Evolutionary conservation across 371 early-diverging fungal species (phyloP).

Genomic region (Actinomortierella wolfii): DNA sequence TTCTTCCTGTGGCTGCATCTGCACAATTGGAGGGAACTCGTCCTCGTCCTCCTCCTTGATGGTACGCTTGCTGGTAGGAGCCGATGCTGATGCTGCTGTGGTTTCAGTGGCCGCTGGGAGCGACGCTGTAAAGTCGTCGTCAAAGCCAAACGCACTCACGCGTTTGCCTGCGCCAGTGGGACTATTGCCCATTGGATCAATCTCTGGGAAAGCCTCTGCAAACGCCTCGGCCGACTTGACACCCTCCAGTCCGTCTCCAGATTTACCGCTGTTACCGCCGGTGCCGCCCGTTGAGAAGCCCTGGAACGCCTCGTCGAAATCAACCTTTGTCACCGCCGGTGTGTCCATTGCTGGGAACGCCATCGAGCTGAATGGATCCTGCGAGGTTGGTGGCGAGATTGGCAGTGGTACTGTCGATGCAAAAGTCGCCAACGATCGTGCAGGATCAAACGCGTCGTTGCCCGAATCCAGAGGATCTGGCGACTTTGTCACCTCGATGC

Average conservation of each 20-base stretch:
- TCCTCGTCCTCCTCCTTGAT: constrained; percentile 24
- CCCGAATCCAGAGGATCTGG: constrained; percentile 21
- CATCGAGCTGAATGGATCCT: constrained; percentile 34
- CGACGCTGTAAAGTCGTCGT: constrained; percentile 31
- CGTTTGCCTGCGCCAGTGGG: constrained; percentile 22
- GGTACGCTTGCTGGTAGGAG: constrained; percentile 1
- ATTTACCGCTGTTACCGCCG: not conserved
- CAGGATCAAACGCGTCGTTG: no score
- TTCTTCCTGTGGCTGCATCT: constrained; percentile 15
- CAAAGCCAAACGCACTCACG: constrained; percentile 44
- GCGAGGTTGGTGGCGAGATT: constrained; percentile 9
- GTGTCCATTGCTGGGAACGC: constrained; percentile 43
- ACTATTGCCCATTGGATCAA: constrained; percentile 18
- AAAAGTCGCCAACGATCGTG: no score
- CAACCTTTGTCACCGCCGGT: constrained; percentile 39
- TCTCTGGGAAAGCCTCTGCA: constrained; percentile 42
- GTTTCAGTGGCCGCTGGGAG: constrained; percentile 13
- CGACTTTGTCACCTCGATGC: constrained; percentile 17
- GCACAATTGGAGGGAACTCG: constrained; percentile 47
- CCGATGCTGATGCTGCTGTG: not conserved
- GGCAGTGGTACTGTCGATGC: constrained; percentile 12
- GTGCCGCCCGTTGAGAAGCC: constrained; percentile 12
- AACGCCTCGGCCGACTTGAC: constrained; percentile 38
- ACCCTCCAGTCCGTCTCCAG: constrained; percentile 2
- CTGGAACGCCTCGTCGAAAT: constrained; percentile 40